Evolutionary conservation across 495 filamentous ascomycete species (phyloP), one percentile per base, ranked within the genome.

Genomic region (Neurospora cerealis): DNA sequence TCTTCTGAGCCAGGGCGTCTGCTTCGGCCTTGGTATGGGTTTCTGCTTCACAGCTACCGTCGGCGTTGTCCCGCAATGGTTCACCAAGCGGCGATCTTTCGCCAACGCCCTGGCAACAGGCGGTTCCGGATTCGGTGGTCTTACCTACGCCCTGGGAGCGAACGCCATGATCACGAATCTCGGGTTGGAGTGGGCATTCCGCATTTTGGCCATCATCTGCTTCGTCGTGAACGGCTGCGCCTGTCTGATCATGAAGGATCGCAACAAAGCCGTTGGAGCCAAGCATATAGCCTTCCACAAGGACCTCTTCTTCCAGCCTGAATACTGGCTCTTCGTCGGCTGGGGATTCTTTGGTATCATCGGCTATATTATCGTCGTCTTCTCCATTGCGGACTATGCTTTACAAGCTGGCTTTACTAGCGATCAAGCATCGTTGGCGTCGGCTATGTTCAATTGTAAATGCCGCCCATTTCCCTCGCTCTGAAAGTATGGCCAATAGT

Each of bases 21-120:
- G 90, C 70, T 92, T 96, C 73, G 93, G 93, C 37, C 79, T 89
- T 54, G 93, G 91, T 0, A 87, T 94, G 82, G 92, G 93, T 2
- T 91, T 96, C 72, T 86, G 90, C 24, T 97, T 93, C 80, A 91
- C 91, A 9, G 86, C 89, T 28, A 91, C 88, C 36, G 89, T 92
- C 3, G 88, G 89, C 19, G 88, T 95, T 17, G 85, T 92, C 1
- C 88, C 92, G 3, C 92, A 96, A 77, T 96, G 93, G 93, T 96
- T 97, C 81, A 83, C 81, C 34, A 88, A 87, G 39, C 86, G 87
- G 6, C 87, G 92, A 17, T 89, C 89, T 69, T 86, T 96, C 36
- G 93, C 93, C 8, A 93, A 91, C 79, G 90, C 92, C 3, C 89
- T 94, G 71, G 87, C 90, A 3, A 87, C 92, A 0, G 87, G 89